Evolutionary conservation across 2,329 filamentous ascomycete species (phyloP).

Genomic region (Fusarium sp.): DNA sequence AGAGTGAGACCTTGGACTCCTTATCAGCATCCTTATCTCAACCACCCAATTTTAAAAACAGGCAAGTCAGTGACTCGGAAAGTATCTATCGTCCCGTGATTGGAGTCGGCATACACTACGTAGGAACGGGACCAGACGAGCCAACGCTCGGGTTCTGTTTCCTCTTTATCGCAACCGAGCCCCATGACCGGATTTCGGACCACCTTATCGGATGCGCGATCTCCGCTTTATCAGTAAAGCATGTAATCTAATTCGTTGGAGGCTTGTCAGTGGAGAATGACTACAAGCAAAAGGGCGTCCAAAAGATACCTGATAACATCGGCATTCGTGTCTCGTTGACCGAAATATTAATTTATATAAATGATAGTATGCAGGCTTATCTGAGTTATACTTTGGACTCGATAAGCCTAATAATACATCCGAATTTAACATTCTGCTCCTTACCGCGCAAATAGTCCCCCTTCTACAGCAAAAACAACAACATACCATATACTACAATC

Average conservation of each 20-base stretch:
- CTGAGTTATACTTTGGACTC: not conserved
- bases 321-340: not conserved
- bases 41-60: not conserved
- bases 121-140: not conserved
- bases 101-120: not conserved
- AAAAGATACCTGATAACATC: not conserved
- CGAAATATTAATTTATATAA: not conserved
- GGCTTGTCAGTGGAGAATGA: not conserved
- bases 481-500: not conserved
- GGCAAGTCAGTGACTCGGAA: not conserved
- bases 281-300: constrained; percentile 17
- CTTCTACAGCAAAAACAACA: not conserved
- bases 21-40: not conserved
- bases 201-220: not conserved
- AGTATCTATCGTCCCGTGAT: not conserved
- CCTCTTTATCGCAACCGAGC: not conserved
- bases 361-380: not conserved
- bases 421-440: too few species aligned
- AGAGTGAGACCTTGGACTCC: not conserved
- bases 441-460: not conserved
- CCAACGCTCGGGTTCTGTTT: constrained; percentile 16
- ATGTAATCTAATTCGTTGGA: constrained; percentile 1
- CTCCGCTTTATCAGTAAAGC: not conserved
- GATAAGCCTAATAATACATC: not conserved
- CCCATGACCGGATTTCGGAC: constrained; percentile 12